These are phyloP conservation scores for Fusarium pininemorale DNA, from an alignment of 2,329 filamentous ascomycete genomes.

Conservation along the genomic window DNA sequence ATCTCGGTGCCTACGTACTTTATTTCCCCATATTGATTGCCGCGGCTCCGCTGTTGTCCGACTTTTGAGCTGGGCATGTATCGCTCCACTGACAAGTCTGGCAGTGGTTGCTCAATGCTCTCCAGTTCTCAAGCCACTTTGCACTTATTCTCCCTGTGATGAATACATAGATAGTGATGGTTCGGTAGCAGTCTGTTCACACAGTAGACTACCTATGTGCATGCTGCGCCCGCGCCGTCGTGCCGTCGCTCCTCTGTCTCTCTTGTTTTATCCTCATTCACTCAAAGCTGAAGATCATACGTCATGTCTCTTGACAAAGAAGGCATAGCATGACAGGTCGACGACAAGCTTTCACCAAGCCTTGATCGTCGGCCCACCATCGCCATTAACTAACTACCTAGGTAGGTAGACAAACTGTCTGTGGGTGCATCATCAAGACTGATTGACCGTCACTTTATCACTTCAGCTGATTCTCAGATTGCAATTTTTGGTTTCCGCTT, in stretches of 20 bases:
- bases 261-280: conserved; percentile 1
- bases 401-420: not conserved
- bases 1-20: conserved; percentile 23
- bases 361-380: conserved; percentile 16
- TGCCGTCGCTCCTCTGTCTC: conserved; percentile 19
- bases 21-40: conserved; percentile 16
- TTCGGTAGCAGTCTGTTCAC: not conserved
- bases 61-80: not conserved
- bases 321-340: not conserved
- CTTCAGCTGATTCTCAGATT: not conserved
- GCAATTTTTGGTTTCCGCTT: not conserved
- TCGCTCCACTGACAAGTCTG: not conserved
- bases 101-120: not conserved
- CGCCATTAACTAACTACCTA: not conserved
- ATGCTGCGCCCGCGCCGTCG: conserved; percentile 8
- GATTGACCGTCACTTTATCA: not conserved
- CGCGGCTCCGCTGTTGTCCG: conserved; percentile 13
- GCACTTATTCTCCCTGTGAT: not conserved
- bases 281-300: conserved; percentile 6
- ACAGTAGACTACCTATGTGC: not conserved
- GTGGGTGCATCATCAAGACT: not conserved
- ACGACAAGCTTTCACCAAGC: conserved; percentile 27
- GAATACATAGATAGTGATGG: not conserved
- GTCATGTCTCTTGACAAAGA: conserved; percentile 26
- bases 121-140: conserved; percentile 12